These are phyloP conservation scores for Seiridium cupressi DNA, from an alignment of 2,329 filamentous ascomycete species.

Conservation along the genomic window DNA sequence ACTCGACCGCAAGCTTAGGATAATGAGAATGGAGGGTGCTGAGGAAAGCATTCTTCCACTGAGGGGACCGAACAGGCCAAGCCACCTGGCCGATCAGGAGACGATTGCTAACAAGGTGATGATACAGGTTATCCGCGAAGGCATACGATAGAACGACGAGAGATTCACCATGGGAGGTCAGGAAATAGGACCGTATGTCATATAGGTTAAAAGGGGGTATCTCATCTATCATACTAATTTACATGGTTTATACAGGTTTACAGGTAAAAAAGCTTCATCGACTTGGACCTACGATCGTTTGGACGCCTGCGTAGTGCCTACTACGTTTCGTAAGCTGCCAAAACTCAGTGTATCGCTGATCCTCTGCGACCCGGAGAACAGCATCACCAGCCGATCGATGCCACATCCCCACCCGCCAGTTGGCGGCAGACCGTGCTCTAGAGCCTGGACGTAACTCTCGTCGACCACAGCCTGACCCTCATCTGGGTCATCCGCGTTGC, in stretches of 20 bases:
- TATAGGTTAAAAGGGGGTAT: background rate
- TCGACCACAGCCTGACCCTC: slow-evolving; percentile 55
- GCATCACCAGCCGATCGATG: slow-evolving; percentile 86
- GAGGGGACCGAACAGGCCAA: too few relatives aligned
- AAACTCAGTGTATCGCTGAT: slow-evolving; percentile 89
- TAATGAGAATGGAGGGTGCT: too few relatives aligned
- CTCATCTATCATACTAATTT: slow-evolving; percentile 1
- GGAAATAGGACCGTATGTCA: background rate
- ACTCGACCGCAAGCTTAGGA: too few relatives aligned
- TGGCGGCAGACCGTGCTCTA: slow-evolving; percentile 89
- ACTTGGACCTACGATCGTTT: background rate
- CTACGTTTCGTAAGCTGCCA: slow-evolving; percentile 74
- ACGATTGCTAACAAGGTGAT: too few relatives aligned
- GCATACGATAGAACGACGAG: too few relatives aligned
- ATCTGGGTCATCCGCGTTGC: slow-evolving; percentile 40
- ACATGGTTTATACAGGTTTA: background rate
- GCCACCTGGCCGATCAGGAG: too few relatives aligned
- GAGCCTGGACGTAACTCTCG: slow-evolving; percentile 77
- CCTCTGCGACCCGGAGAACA: slow-evolving; percentile 74
- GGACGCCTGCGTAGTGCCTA: slow-evolving; percentile 30
- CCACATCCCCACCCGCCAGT: slow-evolving; percentile 97
- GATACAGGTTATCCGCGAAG: too few relatives aligned
- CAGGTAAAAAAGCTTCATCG: background rate
- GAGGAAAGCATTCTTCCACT: too few relatives aligned
- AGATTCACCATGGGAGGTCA: background rate